Evolutionary conservation across 495 filamentous ascomycete species (phyloP), one percentile per base, ranked within the genome.

Genomic region (Copromyces sp.): DNA sequence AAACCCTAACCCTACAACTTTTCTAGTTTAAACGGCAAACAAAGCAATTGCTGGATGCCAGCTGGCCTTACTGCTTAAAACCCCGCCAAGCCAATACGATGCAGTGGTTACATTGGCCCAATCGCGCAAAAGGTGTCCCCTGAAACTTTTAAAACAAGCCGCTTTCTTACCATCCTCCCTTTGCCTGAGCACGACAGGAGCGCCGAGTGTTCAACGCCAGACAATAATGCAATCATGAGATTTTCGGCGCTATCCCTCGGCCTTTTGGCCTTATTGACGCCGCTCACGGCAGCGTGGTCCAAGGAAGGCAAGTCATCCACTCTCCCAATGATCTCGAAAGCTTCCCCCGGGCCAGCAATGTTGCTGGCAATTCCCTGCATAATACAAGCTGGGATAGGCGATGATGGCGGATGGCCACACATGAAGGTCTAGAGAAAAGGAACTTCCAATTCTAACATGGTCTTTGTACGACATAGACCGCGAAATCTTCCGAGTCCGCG

Each of bases 401-500:
- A 61, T 61, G 53, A 61, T 61, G 53, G 29, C 53, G 12, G 53
- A 61, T 32, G 53, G 29, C 29, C 3, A 35, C 12, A 32, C 53
- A 16, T 61, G 53, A 61, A 61, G 53, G 16, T 35, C 24, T 61
- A 61, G 29, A 16, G 29, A 9, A 35, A 16, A 4, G 14, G 45
- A 61, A 0, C n/a, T 37, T 8, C 14, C 9, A 16, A 37, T 16
- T 41, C 44, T 35, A 65, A 72, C 70, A 5, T 6, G 0, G 35
- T 70, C 71, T 69, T 69, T 37, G 47, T 35, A 39, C 53, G 12
- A 61, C 12, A 61, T 77, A 97, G 95, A 99, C 81, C 91, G 95
- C 78, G 95, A 99, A 84, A 98, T 99, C 83, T 99, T 99, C 83
- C 90, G 93, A 71, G 86, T 98, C 72, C 90, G 89, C 74, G 93